Evolutionary conservation across 2,329 filamentous ascomycete species (phyloP), one percentile per base, ranked within the genome.

Genomic region (Rhinocladiella similis): DNA sequence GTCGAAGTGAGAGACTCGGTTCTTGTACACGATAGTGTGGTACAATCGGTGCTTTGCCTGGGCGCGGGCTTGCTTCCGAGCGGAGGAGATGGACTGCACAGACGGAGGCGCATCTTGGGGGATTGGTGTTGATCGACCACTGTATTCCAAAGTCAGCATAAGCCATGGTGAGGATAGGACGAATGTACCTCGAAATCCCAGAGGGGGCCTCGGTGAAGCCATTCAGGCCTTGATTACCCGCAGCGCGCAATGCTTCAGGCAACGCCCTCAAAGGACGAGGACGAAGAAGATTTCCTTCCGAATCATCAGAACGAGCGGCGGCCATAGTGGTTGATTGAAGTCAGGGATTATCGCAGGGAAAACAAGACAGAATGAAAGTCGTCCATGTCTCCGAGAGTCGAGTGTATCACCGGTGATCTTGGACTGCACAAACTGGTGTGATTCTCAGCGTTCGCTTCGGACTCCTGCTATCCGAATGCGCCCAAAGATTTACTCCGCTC

Each of bases 1-100:
- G 69, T 99, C 94, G 70, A 99, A 96, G 75, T 99, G 93, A 16
- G 93, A 97, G 19, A 97, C 87, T 55, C 94, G 88, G 58, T 89
- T 87, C 39, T 90, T 84, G 75, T 93, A 99, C 68, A 96, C 90
- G 69, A 96, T 91, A 19, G 90, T 94, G 19, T 95, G 93, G 71
- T 97, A 99, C 64, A 97, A 80, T 65, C 92, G 88, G 55, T 87
- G 87, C 63, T 88, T 86, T 66, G 91, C 88, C 71, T 91, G 84
- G 57, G 88, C 89, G 68, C 91, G 88, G 49, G 88, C 85, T 67
- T 93, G 88, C 70, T 91, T 92, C 64, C 92, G 87, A 19, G 89
- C 92, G 13, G 85, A 87, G 41, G 91, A 95, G 60, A 96, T 87
- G 36, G 88, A 91, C 65, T 93, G 89, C 55, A 88, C 85, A 1